phyloP scores from a whole-genome alignment of 345 rosid species.

The Populus deltoides region DNA sequence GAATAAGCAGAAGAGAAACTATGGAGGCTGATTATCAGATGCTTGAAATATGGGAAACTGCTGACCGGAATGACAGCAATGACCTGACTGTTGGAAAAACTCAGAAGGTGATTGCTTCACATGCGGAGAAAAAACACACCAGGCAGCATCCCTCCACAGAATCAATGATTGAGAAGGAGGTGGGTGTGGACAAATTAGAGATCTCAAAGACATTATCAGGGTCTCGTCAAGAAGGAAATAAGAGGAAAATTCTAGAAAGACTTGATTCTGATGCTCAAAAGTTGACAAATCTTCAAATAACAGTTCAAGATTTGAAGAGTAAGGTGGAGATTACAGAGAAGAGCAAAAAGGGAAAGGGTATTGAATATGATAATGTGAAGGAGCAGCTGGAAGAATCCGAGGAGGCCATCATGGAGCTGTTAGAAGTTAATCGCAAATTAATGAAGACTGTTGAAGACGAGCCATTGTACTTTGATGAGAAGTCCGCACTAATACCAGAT shows the following conservation, averaged over 20 bases:
- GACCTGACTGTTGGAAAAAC: constrained; percentile 47
- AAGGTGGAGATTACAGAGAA: constrained; percentile 69
- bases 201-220: constrained; percentile 55
- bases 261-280: constrained; percentile 87
- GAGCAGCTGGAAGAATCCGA: constrained; percentile 83
- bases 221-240: constrained; percentile 51
- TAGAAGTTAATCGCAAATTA: constrained; percentile 57
- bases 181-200: constrained; percentile 71
- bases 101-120: constrained; percentile 23
- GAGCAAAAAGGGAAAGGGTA: constrained; percentile 54
- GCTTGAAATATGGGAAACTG: constrained; percentile 58
- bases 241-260: constrained; percentile 76
- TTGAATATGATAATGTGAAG: constrained; percentile 60
- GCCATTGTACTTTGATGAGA: constrained; percentile 40
- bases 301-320: constrained; percentile 70
- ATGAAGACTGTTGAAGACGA: constrained; percentile 50
- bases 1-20: constrained; percentile 64
- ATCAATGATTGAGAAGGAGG: constrained; percentile 61
- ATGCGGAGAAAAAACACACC: constrained; percentile 35
- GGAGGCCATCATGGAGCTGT: constrained; percentile 56
- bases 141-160: constrained; percentile 45
- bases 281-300: constrained; percentile 72
- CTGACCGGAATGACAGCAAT: constrained; percentile 40
- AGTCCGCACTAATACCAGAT: constrained; percentile 41
- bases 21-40: constrained; percentile 47